Conservation (phyloP, 768 basidiomycete genomes). For the Tulasnella sp. region DNA sequence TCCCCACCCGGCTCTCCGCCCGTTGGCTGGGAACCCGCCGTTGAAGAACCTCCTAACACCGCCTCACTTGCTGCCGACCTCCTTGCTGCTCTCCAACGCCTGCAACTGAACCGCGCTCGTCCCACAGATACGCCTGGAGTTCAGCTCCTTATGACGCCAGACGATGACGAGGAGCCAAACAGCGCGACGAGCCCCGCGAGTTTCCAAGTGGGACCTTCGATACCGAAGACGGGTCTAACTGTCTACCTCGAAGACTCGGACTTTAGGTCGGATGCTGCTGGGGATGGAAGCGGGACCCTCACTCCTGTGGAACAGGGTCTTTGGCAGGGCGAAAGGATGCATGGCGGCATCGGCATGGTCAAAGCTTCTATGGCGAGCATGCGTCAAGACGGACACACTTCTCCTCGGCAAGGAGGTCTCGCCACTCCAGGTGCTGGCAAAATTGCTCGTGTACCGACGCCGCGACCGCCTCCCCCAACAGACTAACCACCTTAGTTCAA, state of each 20-base stretch:
- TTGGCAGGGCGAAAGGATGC: slow-evolving; percentile 10
- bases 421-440: not conserved
- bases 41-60: slow-evolving; percentile 82
- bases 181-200: slow-evolving; percentile 22
- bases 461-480: not conserved
- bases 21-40: slow-evolving; percentile 87
- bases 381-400: slow-evolving; percentile 11
- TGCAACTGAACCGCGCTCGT: slow-evolving; percentile 35
- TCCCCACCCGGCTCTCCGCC: slow-evolving; percentile 98
- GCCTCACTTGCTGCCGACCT: slow-evolving; percentile 81
- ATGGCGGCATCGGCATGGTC: slow-evolving; percentile 23
- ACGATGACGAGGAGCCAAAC: slow-evolving; percentile 12
- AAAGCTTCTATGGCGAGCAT: slow-evolving; percentile 30
- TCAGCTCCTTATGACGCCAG: slow-evolving; percentile 15
- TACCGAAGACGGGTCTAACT: slow-evolving; percentile 17
- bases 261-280: not conserved
- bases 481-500: not conserved
- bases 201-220: slow-evolving; percentile 15
- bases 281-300: not conserved
- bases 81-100: slow-evolving; percentile 59
- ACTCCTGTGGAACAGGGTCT: slow-evolving; percentile 16
- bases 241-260: slow-evolving; percentile 13
- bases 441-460: slow-evolving; percentile 10
- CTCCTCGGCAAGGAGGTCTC: not conserved
- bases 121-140: slow-evolving; percentile 13